Base-by-base conservation (phyloP, 352 stramenopile species). In the Peronospora farinosa region DNA sequence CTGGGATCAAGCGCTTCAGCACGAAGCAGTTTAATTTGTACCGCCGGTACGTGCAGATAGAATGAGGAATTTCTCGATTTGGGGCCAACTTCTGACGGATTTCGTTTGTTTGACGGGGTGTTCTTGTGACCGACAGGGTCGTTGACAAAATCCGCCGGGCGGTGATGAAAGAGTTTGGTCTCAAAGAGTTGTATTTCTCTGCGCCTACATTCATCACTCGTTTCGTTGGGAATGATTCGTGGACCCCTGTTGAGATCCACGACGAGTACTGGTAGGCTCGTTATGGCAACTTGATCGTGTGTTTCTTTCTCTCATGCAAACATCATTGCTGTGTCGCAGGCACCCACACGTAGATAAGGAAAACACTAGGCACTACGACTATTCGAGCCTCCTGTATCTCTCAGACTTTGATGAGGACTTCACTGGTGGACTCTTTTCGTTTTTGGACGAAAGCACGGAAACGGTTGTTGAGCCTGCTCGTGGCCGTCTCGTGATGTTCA, bases 311-410 rank as follows among this genome's bases (percentile, higher is more conserved):
- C 6, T 31, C 5, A 10, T 10, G 27, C 8, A 31, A 5, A 10
- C 7, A 31, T 31, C 27, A 21, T 61, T 51, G 3, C 21, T 56
- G 36, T 43, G 23, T 41, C 47, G 19, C 28, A 91, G 77, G 79
- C 84, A 96, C 54, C 69, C 78, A 15, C 89, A 97, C 40, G 81
- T 95, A 28, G 88, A 97, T 69, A 94, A 96, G 69, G 78, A 94
- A 49, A 97, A 97, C 67, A 97, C 89, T 1, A 69, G 67, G n/a
- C 88, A 97, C 60, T 97, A 97, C 63, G 86, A 96, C 54, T 97
- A 95, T 69, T 96, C 86, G 12, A 86, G 87, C 0, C 61, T 96
- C 23, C 50, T 97, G 7, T 97, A 97, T 47, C 60, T 96, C 7
- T 74, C 80, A 0, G 78, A 92, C 51, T 80, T 88, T 51, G 66